Base-by-base conservation (phyloP, 179 eudicot genomes). In the Gypsophila paniculata region DNA sequence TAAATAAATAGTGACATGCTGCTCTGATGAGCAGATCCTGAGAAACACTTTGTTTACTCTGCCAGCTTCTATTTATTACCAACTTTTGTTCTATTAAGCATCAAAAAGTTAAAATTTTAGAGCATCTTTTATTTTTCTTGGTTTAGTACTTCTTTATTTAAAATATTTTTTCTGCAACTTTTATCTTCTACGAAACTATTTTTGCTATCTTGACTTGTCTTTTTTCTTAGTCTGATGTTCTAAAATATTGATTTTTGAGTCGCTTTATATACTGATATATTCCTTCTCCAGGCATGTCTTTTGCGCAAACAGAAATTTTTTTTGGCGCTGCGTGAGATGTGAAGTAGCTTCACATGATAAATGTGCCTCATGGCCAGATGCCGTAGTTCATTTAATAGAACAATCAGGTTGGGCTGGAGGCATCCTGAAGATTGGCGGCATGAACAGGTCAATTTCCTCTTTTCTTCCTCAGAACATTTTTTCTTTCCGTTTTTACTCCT, bases 251-350 rank as follows among this genome's bases (percentile, higher is more conserved):
- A 46, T 66, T 66, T 46, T 25, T 60, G 15, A 8, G 15, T 61
- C n/a, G n/a, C n/a, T n/a, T n/a, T n/a, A n/a, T 11, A 32, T 53
- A 8, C 71, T 74, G 61, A 62, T 58, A 18, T 72, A 26, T 74
- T 58, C 75, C 58, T 69, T 70, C 18, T 72, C 75, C 82, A 94
- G 99, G 92, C 82, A 73, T 94, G 99, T 80, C 88, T 72, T 79
- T 6, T 94, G 25, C 91, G 99, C 79, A 90, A 91, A 42, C 86
- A 85, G 63, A 89, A 79, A 73, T 39, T 74, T 19, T 19, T 70
- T 68, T 72, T 89, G 93, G 97, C 88, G 92, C n/a, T 94, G 99
- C 76, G 82, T 83, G 64, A 82, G 83, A 76, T 94, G 99, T 76
- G 82, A 78, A 36, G 70, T 91, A 69, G 97, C 99, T 68, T 85